phyloP scores from a whole-genome alignment of 176 grass and related monocot species.

The Eleusine coracana region DNA sequence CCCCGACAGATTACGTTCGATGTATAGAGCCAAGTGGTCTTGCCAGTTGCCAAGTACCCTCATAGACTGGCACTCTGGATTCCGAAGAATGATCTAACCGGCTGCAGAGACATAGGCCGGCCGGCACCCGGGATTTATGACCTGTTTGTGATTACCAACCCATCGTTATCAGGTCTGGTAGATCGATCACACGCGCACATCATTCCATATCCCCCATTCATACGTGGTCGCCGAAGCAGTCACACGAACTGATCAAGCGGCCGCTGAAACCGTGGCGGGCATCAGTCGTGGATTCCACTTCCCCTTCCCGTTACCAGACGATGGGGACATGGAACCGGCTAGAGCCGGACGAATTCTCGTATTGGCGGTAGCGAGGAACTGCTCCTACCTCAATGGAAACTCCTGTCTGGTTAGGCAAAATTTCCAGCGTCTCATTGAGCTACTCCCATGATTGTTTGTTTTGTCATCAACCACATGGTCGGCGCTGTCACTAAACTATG shows the following conservation, averaged over 20 bases:
- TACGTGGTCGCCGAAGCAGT: not conserved
- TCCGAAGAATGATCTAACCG: not conserved
- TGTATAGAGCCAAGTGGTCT: slow-evolving; percentile 8
- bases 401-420: not conserved
- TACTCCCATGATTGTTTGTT: slow-evolving; percentile 14
- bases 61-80: not conserved
- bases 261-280: not conserved
- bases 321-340: not conserved
- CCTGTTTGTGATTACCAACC: not conserved
- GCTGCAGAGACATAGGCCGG: not conserved
- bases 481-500: slow-evolving; percentile 30
- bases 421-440: not conserved
- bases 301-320: not conserved
- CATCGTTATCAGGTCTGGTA: not conserved
- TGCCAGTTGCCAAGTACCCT: not conserved
- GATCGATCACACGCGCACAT: not conserved
- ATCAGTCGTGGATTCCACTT: not conserved
- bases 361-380: not conserved
- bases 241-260: not conserved
- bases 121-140: not conserved
- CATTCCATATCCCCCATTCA: not conserved
- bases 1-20: not conserved
- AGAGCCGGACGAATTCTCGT: not conserved
- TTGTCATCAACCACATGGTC: slow-evolving; percentile 34
- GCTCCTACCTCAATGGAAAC: not conserved